Evolutionary conservation across 1,139 yeast species (phyloP), one percentile per base, ranked within the genome.

Genomic region (Taphrina confusa): DNA sequence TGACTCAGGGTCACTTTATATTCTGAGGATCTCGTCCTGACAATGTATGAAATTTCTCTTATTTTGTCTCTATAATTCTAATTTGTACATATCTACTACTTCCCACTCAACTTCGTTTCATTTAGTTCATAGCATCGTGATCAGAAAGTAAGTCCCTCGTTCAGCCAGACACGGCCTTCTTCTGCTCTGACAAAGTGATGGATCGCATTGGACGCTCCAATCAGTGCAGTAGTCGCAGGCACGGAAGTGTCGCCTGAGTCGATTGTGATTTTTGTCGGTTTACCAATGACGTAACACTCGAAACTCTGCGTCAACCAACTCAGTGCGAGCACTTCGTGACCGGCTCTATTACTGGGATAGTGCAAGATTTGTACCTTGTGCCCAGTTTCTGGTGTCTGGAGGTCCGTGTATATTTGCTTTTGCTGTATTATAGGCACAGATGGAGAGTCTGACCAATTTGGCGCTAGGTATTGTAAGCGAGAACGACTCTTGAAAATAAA

Each of bases 401-500:
- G 28, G 39, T 33, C 40, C 25, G 39, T 47, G 22, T 58, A 33
- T 14, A 49, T 16, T 16, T 50, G 37, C 20, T 34, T 20, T 31
- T n/a, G 12, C 9, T 18, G 51, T 18, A n/a, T 11, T 9, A 14
- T 6, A 9, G n/a, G 20, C n/a, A 6, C 8, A 2, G 23, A 5
- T 1, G 42, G 25, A 40, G 75, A 69, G 9, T 69, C 71, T 27
- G 69, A 66, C n/a, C n/a, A n/a, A 31, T 69, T 66, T 5, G 83
- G 78, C 72, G 76, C 78, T 9, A 83, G 77, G 68, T 78, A 83
- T 66, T 85, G 90, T 1, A 84, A 80, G 61, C 82, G 80, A 23
- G 74, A 74, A 64, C 81, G 84, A 51, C 88, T 80, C 71, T 87
- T 89, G 75, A 82, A 90, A 27, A 90, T 78, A 70, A 92, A 92